Percentiles rank a stretch among this genome's conserved stretches.
These are phyloP conservation scores for Acanthamoeba quina DNA, from an alignment of 208 protist genomes.

Conservation along the genomic window DNA sequence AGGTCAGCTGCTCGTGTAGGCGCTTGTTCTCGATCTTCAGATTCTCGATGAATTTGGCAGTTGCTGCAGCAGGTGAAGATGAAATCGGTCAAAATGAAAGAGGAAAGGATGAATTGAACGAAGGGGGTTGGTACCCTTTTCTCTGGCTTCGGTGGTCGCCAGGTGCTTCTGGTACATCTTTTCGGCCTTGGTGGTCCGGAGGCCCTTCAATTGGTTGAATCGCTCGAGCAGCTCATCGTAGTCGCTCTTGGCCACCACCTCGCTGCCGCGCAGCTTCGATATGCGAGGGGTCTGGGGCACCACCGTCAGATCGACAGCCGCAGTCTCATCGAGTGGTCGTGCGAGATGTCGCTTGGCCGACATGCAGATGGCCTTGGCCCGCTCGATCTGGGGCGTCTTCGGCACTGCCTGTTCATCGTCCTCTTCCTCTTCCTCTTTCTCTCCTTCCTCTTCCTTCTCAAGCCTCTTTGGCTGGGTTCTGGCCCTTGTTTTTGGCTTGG, in stretches of 20 bases:
- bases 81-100: no score
- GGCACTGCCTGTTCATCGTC: neutral
- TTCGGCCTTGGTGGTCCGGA: slow-evolving; percentile 56
- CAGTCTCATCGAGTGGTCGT: neutral
- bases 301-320: neutral
- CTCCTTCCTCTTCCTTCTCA: no score
- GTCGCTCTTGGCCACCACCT: slow-evolving; percentile 65
- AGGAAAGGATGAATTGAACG: no score
- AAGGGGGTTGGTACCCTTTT: slow-evolving; percentile 8
- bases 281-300: slow-evolving; percentile 52
- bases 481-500: neutral
- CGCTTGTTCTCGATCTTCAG: neutral
- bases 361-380: slow-evolving; percentile 8
- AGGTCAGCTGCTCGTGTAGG: neutral
- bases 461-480: neutral
- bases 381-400: slow-evolving; percentile 4
- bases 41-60: neutral
- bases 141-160: slow-evolving; percentile 28
- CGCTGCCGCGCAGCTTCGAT: slow-evolving; percentile 15
- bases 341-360: slow-evolving; percentile 50
- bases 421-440: neutral
- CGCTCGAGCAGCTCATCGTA: slow-evolving; percentile 54
- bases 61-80: neutral
- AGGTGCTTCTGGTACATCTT: slow-evolving; percentile 57
- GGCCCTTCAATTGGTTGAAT: slow-evolving; percentile 58